phyloP scores from a whole-genome alignment of 2,329 filamentous ascomycete genomes.

The Alternaria infectoria region DNA sequence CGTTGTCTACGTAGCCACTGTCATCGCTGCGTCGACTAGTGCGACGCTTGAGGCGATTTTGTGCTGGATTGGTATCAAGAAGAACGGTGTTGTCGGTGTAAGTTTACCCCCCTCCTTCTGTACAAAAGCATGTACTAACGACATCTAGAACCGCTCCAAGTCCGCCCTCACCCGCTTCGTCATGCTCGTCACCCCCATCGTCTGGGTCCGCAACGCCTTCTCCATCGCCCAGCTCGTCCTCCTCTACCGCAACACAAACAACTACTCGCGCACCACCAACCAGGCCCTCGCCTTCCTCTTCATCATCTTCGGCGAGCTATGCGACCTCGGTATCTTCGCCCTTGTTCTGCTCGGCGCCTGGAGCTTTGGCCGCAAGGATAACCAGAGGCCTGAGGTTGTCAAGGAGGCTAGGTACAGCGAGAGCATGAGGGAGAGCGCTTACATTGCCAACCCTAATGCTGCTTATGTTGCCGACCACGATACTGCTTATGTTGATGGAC shows the following conservation, averaged over 20 bases:
- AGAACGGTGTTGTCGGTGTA: slow-evolving; percentile 20
- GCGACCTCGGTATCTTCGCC: slow-evolving; percentile 16
- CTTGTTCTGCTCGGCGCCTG: slow-evolving; percentile 18
- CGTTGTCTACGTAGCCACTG: slow-evolving; percentile 14
- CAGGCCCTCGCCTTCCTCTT: slow-evolving; percentile 26
- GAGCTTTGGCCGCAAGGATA: slow-evolving; percentile 20
- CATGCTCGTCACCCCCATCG: slow-evolving; percentile 18
- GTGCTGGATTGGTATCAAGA: slow-evolving; percentile 19
- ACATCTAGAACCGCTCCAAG: slow-evolving; percentile 1
- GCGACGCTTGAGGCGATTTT: slow-evolving; percentile 17
- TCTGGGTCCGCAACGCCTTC: slow-evolving; percentile 25
- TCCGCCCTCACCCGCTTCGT: slow-evolving; percentile 16
- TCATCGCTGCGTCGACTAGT: slow-evolving; percentile 17
- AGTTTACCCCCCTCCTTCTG: background rate
- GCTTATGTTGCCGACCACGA: background rate
- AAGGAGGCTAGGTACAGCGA: slow-evolving; percentile 13
- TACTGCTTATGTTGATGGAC: background rate
- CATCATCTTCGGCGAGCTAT: slow-evolving; percentile 27
- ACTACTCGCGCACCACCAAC: slow-evolving; percentile 24
- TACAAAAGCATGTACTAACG: background rate
- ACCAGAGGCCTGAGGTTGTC: background rate
- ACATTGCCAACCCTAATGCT: background rate
- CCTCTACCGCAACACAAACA: slow-evolving; percentile 17
- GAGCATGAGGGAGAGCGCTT: background rate
- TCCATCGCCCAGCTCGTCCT: slow-evolving; percentile 21